Evolutionary conservation across 2,329 filamentous ascomycete species (phyloP).

Genomic region (Aspergillus novofumigatus): DNA sequence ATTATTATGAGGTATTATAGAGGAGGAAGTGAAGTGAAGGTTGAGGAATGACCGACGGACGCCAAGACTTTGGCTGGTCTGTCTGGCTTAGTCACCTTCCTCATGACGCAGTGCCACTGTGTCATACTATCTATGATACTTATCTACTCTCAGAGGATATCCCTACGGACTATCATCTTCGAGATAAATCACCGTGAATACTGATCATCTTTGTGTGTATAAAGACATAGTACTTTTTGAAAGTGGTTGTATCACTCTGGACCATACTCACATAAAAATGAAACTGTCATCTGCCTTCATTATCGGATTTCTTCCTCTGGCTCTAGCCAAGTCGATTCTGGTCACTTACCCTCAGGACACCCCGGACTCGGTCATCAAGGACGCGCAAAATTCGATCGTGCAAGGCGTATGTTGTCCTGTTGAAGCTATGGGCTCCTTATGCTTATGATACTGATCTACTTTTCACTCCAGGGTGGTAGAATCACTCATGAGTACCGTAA

Average conservation of each 20-base stretch:
- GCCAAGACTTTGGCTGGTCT: neutral
- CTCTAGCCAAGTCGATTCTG: slow-evolving; percentile 71
- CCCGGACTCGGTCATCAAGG: slow-evolving; percentile 62
- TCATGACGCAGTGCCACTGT: neutral
- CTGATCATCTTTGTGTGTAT: neutral
- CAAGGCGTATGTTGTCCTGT: slow-evolving; percentile 50
- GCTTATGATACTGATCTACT: slow-evolving; percentile 12
- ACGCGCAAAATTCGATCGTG: slow-evolving; percentile 68
- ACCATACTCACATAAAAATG: slow-evolving; percentile 46
- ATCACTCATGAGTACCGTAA: slow-evolving; percentile 80
- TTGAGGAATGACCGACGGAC: neutral
- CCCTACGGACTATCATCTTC: neutral
- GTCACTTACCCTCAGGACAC: slow-evolving; percentile 70
- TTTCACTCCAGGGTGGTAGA: slow-evolving; percentile 52
- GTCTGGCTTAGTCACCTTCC: neutral
- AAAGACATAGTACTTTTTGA: neutral
- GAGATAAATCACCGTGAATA: neutral
- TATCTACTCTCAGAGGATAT: neutral
- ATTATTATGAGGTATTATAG: neutral
- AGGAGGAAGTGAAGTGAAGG: neutral
- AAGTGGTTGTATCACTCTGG: neutral
- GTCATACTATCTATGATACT: too few species aligned
- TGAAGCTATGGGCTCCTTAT: neutral
- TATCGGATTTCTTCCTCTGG: slow-evolving; percentile 56
- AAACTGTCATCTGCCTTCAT: slow-evolving; percentile 59